These are phyloP conservation scores for Fusarium torreyae DNA, from an alignment of 2,329 filamentous ascomycete genomes.

Conservation along the genomic window DNA sequence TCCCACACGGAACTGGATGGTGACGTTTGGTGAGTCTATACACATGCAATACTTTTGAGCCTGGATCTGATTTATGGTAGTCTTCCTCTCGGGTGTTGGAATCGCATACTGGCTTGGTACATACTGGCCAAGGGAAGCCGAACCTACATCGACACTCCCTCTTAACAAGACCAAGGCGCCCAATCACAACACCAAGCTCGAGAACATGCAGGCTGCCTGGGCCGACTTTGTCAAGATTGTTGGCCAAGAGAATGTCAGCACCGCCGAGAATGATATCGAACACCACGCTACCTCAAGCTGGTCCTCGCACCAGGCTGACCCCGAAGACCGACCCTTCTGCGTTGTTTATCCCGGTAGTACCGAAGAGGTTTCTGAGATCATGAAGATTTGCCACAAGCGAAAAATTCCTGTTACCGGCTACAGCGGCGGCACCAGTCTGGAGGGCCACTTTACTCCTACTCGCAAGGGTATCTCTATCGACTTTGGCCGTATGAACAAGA, in stretches of 20 bases:
- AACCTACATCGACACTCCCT: constrained; percentile 72
- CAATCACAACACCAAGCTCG: constrained; percentile 70
- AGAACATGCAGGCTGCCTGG: constrained; percentile 79
- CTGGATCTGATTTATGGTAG: constrained; percentile 53
- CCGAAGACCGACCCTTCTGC: constrained; percentile 72
- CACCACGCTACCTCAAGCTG: constrained; percentile 73
- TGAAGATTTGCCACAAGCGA: constrained; percentile 88
- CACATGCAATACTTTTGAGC: background rate
- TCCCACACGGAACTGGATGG: constrained; percentile 64
- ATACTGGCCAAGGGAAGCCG: constrained; percentile 65
- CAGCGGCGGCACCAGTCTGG: constrained; percentile 89
- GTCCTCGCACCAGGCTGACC: constrained; percentile 70
- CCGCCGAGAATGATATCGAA: constrained; percentile 67
- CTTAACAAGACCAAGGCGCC: constrained; percentile 66
- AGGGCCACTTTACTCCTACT: constrained; percentile 90
- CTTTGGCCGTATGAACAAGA: constrained; percentile 87
- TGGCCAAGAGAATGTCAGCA: constrained; percentile 76
- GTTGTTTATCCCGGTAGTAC: constrained; percentile 84
- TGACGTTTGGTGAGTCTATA: constrained; percentile 66
- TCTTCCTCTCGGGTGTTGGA: constrained; percentile 66
- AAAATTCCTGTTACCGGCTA: constrained; percentile 89
- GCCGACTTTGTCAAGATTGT: constrained; percentile 76
- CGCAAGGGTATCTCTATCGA: constrained; percentile 88
- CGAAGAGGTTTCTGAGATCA: constrained; percentile 86
- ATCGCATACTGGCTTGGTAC: constrained; percentile 73